Base-by-base conservation (phyloP, 2,329 filamentous ascomycete genomes). In the Pseudopithomyces chartarum region DNA sequence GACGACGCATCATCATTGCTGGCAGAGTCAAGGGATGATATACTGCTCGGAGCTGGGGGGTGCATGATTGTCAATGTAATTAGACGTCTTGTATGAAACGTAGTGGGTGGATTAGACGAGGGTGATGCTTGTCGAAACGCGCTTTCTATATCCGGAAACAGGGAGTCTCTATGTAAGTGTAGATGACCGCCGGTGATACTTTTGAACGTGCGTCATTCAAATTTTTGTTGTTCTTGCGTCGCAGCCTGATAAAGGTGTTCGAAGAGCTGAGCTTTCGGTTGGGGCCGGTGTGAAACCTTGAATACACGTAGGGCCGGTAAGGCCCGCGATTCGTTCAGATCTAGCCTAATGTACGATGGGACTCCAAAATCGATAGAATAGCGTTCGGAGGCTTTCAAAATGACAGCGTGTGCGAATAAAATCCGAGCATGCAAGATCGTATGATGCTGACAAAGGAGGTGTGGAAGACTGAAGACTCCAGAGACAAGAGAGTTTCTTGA, bases 11-110 rank as follows among this genome's bases (percentile, higher is more conserved):
- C 36, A n/a, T 44, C 42, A 32, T n/a, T 42, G 44, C 19, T 26
- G 11, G 45, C 22, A 42, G 42, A 58, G 22, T 43, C 48, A 45
- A 39, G 36, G 47, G 56, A 52, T 53, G 56, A 55, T 45, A 40
- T 58, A 49, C 48, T 52, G 3, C 42, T 36, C 17, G 49, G 43
- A 2, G 40, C 6, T 3, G 32, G 26, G 43, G 42, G 45, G 20
- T 48, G 59, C 56, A 61, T 61, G 45, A 61, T 42, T 20, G 15
- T 26, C 17, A 38, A n/a, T 26, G 34, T 56, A 52, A 55, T 60
- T 53, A 49, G 45, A 23, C 46, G 33, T 48, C 23, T 22, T 44
- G 52, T 51, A 44, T 59, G 56, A 61, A 57, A 58, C 56, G 50
- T 56, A 49, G 44, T 50, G 43, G 43, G 38, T 42, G 36, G 42